Evolutionary conservation across 1,284 basidiomycete species (phyloP).

Genomic region (Dichomitus squalens): DNA sequence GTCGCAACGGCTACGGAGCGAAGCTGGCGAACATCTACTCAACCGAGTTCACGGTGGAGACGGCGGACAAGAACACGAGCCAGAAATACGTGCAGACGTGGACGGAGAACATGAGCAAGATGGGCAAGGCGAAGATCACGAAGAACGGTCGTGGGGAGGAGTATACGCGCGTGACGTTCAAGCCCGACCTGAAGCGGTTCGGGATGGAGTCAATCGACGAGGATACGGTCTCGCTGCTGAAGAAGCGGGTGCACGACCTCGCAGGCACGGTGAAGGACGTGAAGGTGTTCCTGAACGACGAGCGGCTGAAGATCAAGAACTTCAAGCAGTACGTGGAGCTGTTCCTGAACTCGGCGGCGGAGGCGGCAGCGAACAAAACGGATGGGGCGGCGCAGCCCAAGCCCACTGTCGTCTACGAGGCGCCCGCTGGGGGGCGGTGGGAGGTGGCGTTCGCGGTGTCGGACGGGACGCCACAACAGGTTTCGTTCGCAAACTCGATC

Average conservation of each 20-base stretch:
- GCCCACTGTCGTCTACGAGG: constrained; percentile 83
- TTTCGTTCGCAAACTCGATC: constrained; percentile 98
- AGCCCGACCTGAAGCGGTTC: constrained; percentile 90
- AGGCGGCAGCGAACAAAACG: constrained; percentile 63
- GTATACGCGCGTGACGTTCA: constrained; percentile 95
- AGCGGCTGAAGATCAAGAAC: constrained; percentile 90
- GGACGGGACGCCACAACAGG: constrained; percentile 88
- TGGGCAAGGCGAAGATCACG: constrained; percentile 90
- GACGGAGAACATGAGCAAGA: constrained; percentile 91
- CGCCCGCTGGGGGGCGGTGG: constrained; percentile 78
- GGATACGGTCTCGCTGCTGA: constrained; percentile 88
- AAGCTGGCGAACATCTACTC: constrained; percentile 99
- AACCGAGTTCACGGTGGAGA: constrained; percentile 95
- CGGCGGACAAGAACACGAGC: constrained; percentile 84
- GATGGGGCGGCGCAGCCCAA: constrained; percentile 80
- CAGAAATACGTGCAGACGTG: constrained; percentile 98
- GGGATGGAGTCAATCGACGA: constrained; percentile 93
- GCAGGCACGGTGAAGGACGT: constrained; percentile 93
- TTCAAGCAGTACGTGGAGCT: constrained; percentile 99
- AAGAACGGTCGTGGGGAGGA: constrained; percentile 88
- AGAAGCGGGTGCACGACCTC: constrained; percentile 97
- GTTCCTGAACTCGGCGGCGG: constrained; percentile 79
- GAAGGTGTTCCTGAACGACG: constrained; percentile 94
- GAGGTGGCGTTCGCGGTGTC: constrained; percentile 96
- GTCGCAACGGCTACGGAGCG: constrained; percentile 98